Base-by-base conservation (phyloP, 2,329 filamentous ascomycete species). In the Pseudocercospora eumusae region DNA sequence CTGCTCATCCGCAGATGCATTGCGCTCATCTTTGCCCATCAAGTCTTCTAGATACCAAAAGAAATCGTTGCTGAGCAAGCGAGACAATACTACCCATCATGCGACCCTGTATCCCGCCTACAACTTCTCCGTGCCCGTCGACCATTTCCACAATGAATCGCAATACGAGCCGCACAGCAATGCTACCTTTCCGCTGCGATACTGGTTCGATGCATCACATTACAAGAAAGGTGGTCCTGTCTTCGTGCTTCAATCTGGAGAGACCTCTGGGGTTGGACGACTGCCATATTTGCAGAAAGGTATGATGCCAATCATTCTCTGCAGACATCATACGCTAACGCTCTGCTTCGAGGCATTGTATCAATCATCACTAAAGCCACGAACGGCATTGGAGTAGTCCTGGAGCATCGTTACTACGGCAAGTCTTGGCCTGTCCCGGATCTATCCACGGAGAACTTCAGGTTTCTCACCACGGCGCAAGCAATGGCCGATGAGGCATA, bases 371-470 rank as follows among this genome's bases (percentile, higher is more conserved):
- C 88, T 3, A 79, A 88, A 68, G 88, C 88, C 0, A 91, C 89
- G 0, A 79, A 86, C 60, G 92, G 92, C 1, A 77, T 96, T 25
- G 91, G 88, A 2, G 88, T 96, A 2, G 84, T 96, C 52, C 82
- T 96, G 2, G 92, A 96, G 78, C 92, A 96, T 63, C 86, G 92
- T 28, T 96, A 96, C 80, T 96, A 96, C 72, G 92, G 92, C 60
- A 82, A 81, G 11, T 93, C 89, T 73, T 87, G 88, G 59, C 91
- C 91, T 0, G 84, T 85, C 0, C 74, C 81, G 0, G 83, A 93
- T 70, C 80, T 93, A 20, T 83, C 83, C 0, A 88, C 86, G 0
- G 78, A 89, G 72, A 93, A 85, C 68, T 77, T 96, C 66, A 87
- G 92, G 2, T 96, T 95, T 79, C 79, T 96, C 70, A 88, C 90